phyloP scores from a whole-genome alignment of 257 asterid genomes.

The Jaltomata sinuosa region DNA sequence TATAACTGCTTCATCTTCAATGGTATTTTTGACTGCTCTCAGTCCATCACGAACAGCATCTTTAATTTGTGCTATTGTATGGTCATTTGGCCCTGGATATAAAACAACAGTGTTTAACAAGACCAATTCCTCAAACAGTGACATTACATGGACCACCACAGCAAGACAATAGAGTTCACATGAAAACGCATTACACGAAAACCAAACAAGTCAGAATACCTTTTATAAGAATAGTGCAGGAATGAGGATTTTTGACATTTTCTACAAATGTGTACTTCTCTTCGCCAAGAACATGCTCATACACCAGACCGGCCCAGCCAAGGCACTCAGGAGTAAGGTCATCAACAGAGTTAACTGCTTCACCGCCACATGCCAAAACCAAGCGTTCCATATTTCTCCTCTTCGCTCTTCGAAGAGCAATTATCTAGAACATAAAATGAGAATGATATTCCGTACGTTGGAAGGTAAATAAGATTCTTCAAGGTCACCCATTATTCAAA shows the following conservation, averaged over 20 bases:
- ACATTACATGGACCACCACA: neutral
- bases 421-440: conserved; percentile 30
- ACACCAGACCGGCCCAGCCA: conserved; percentile 99
- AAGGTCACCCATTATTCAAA: neutral
- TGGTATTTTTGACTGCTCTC: conserved; percentile 87
- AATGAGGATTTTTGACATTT: conserved; percentile 85
- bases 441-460: neutral
- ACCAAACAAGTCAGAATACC: conserved; percentile 33
- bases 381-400: conserved; percentile 95
- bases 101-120: conserved; percentile 2
- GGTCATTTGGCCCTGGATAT: conserved; percentile 88
- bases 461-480: neutral
- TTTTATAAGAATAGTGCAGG: conserved; percentile 94
- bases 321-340: conserved; percentile 82
- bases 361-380: conserved; percentile 98
- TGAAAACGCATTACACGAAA: neutral
- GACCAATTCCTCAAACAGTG: neutral
- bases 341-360: conserved; percentile 94
- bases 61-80: conserved; percentile 97
- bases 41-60: conserved; percentile 99
- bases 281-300: conserved; percentile 97
- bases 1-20: conserved; percentile 93
- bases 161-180: neutral
- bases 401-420: conserved; percentile 94
- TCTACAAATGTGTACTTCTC: conserved; percentile 94